Base-by-base conservation (phyloP, 352 stramenopile species). In the Globisporangium paroecandrum region DNA sequence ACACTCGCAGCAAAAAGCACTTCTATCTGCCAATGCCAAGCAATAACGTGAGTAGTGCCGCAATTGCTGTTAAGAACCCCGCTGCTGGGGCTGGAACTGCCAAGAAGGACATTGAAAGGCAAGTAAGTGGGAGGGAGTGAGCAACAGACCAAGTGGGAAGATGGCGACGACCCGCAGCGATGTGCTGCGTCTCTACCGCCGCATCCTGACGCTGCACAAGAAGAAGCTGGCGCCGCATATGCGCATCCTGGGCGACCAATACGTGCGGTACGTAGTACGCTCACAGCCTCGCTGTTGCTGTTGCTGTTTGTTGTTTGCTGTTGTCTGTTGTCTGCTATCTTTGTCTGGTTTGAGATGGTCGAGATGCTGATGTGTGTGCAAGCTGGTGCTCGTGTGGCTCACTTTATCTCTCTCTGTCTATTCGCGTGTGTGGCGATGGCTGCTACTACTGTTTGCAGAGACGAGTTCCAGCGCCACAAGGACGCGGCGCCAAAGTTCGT, bases 391-490 rank as follows among this genome's bases (percentile, higher is more conserved):
- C 13, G 38, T 46, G 12, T 20, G 38, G 38, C 38, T 46, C 38
- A 46, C 38, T 46, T 15, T 20, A 10, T 43, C 10, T 43, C 10
- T 43, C 1, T 51, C 5, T 51, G 4, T 51, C 18, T 51, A 12
- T 51, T 51, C 18, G 5, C 18, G 6, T 24, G 15, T 20, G 18
- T 49, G 8, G 18, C 27, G 27, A 43, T 1, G 5, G 5, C 53
- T 18, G 27, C 24, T 22, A 38, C 5, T 18, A 22, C 1, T 29
- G 54, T 12, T 4, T 29, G 20, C 66, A 89, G 80, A 46, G 88
- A 95, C 69, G 88, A 95, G 63, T 95, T 95, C 75, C 84, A 88
- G 72, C 77, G 83, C 13, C 88, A 95, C 76, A 94, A 94, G 78
- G 76, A 78, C 58, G 86, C 85, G 6, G 78, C 82, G 58, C 59